These are phyloP conservation scores for Xylaria sp. DNA, from an alignment of 2,329 filamentous ascomycete species.

Conservation along the genomic window DNA sequence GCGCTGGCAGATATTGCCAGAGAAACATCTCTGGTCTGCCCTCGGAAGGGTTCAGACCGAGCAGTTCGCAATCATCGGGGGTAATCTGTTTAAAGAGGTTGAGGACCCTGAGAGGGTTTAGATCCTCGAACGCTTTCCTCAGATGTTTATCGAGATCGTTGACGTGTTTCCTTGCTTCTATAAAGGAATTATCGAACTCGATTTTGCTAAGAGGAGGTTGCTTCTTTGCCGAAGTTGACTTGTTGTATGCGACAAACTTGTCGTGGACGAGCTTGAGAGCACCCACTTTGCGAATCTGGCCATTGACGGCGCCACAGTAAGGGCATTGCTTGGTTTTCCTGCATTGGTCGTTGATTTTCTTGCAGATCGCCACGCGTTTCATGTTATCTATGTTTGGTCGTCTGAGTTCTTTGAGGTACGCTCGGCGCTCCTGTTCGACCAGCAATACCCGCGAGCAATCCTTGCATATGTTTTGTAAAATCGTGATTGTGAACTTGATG, in stretches of 20 bases:
- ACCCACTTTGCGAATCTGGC: constrained; percentile 89
- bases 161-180: constrained; percentile 78
- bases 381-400: constrained; percentile 87
- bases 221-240: constrained; percentile 88
- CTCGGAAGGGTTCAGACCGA: constrained; percentile 87
- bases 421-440: constrained; percentile 79
- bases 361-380: constrained; percentile 82
- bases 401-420: constrained; percentile 82
- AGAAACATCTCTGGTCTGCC: constrained; percentile 96
- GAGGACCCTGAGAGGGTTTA: constrained; percentile 87
- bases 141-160: constrained; percentile 89
- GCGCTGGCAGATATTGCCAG: constrained; percentile 95
- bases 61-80: constrained; percentile 85
- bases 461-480: constrained; percentile 96
- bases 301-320: constrained; percentile 84
- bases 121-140: constrained; percentile 91
- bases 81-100: constrained; percentile 92
- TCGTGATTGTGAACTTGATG: constrained; percentile 89
- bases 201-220: constrained; percentile 82
- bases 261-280: constrained; percentile 96
- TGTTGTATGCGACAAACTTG: constrained; percentile 88
- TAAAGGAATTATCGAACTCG: constrained; percentile 86
- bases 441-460: constrained; percentile 87
- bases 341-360: constrained; percentile 89
- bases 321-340: constrained; percentile 86